Base-by-base conservation (phyloP, 2,329 filamentous ascomycete genomes). In the Talaromyces sp. region DNA sequence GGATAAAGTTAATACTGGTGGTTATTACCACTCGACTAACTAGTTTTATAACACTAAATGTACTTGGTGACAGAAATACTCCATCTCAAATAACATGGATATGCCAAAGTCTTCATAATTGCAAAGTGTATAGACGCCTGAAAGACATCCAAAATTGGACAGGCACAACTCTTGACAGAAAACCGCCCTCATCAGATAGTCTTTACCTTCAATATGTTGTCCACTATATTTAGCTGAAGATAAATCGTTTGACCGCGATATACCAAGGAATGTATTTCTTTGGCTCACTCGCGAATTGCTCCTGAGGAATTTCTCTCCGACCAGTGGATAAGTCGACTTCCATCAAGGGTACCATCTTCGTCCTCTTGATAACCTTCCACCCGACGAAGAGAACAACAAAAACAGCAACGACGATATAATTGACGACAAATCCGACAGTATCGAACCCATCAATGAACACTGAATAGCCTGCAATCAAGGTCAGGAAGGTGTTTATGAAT, bases 391-490 rank as follows among this genome's bases (percentile, higher is more conserved):
- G 79, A 2, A 82, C 63, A 1, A 75, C 74, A 65, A 85, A 86
- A 2, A 85, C 72, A 0, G 82, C 82, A 0, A 86, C 67, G 68
- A 86, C 77, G 62, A 85, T 83, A 69, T 86, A 87, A 66, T 83
- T 84, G 60, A 84, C 80, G 35, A 87, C 82, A 69, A 86, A 86
- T 9, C 76, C 78, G 1, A 80, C 80, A 0, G 80, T 77, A 37
- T 79, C 79, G 68, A 84, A 86, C 0, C 82, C 83, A 49, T 78
- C 78, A 61, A 86, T 67, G 61, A 80, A 83, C 2, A 82, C 83
- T 5, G 80, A 81, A 73, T 85, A 86, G 13, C 84, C 84, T 67
- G 85, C 83, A 50, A 82, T 79, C 58, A 85, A 80, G 1, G 84
- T 77, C 3, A 86, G 76, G 63, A 82, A 80, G 19, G 83, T 71